Evolutionary conservation across 1,284 basidiomycete species (phyloP).

Genomic region (Ceratobasidium theobromae): DNA sequence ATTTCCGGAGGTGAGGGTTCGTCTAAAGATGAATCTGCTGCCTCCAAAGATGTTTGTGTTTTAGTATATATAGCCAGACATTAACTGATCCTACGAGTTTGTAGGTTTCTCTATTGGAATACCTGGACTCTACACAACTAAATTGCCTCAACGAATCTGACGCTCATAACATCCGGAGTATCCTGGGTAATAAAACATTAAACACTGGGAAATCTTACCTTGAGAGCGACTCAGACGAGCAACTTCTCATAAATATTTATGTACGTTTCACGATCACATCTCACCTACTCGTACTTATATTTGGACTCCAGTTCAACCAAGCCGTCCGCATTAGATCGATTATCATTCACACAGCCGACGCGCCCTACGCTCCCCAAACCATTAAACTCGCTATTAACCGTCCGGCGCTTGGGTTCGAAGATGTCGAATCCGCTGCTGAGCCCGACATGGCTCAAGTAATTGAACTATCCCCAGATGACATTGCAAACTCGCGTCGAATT

Average conservation of each 20-base stretch:
- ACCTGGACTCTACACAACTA: conserved; percentile 61
- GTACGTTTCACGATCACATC: conserved; percentile 47
- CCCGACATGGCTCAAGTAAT: conserved; percentile 57
- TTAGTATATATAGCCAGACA: neutral
- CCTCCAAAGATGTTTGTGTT: conserved; percentile 32
- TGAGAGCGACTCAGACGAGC: conserved; percentile 78
- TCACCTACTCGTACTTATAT: neutral
- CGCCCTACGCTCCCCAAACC: conserved; percentile 59
- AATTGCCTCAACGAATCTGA: conserved; percentile 76
- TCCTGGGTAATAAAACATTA: conserved; percentile 53
- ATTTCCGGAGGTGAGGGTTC: neutral
- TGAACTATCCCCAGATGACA: conserved; percentile 50
- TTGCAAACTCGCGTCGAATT: conserved; percentile 40
- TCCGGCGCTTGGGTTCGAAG: conserved; percentile 65
- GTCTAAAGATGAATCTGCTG: conserved; percentile 15
- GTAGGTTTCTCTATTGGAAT: conserved; percentile 57
- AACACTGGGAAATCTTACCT: conserved; percentile 58
- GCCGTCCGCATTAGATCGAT: conserved; percentile 73
- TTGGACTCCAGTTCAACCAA: conserved; percentile 67
- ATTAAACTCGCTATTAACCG: conserved; percentile 72
- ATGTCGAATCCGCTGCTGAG: conserved; percentile 57
- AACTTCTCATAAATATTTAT: conserved; percentile 68
- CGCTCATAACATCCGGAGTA: conserved; percentile 60
- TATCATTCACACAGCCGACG: conserved; percentile 55
- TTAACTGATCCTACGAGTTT: neutral